phyloP scores from a whole-genome alignment of 2,329 filamentous ascomycete genomes.

The Cytospora paraplurivora region DNA sequence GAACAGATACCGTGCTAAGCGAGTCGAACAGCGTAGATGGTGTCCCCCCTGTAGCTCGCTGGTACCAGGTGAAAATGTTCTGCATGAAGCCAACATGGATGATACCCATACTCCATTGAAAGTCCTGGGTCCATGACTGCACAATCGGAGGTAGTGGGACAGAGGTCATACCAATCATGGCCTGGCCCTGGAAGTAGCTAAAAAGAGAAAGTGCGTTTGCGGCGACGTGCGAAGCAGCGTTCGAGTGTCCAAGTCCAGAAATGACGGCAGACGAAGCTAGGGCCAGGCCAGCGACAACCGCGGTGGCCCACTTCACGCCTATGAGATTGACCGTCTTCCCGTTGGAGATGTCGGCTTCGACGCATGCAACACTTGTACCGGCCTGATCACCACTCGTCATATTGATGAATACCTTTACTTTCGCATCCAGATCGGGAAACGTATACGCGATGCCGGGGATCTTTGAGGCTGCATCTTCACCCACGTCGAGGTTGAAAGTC shows the following conservation, averaged over 20 bases:
- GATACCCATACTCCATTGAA: conserved; percentile 98
- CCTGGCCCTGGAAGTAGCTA: conserved; percentile 91
- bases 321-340: conserved; percentile 88
- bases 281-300: conserved; percentile 82
- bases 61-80: conserved; percentile 90
- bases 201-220: conserved; percentile 94
- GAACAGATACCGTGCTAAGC: conserved; percentile 75
- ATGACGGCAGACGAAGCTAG: conserved; percentile 84
- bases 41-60: conserved; percentile 85
- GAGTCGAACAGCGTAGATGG: conserved; percentile 78
- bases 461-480: conserved; percentile 56
- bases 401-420: conserved; percentile 80
- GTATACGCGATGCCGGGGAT: conserved; percentile 86
- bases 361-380: conserved; percentile 72
- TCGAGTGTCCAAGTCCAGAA: conserved; percentile 87
- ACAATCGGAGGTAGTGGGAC: conserved; percentile 86
- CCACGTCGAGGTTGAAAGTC: conserved; percentile 67
- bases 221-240: conserved; percentile 91
- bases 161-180: conserved; percentile 82
- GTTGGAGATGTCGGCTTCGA: conserved; percentile 86
- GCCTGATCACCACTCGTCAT: conserved; percentile 55
- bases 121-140: conserved; percentile 92
- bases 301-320: conserved; percentile 86
- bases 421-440: conserved; percentile 88
- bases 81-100: conserved; percentile 88